These are phyloP conservation scores for Venturia effusa DNA, from an alignment of 2,329 filamentous ascomycete genomes.

Conservation along the genomic window DNA sequence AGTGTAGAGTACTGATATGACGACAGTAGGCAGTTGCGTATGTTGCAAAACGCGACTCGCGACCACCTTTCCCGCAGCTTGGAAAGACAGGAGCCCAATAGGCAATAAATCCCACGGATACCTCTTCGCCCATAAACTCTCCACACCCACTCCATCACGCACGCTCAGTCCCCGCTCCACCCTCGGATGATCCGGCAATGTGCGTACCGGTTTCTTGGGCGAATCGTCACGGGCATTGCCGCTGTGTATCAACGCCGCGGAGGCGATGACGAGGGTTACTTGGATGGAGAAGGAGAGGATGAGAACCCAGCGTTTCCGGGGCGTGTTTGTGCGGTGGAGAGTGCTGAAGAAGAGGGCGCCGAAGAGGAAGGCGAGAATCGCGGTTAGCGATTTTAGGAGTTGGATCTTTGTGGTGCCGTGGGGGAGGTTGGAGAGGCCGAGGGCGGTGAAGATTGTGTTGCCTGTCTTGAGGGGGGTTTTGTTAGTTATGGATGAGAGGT, in stretches of 20 bases:
- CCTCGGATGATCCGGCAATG: neutral
- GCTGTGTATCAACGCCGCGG: neutral
- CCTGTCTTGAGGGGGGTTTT: neutral
- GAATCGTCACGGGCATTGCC: neutral
- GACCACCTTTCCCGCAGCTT: constrained; percentile 70
- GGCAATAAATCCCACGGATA: constrained; percentile 27
- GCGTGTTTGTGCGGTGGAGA: constrained; percentile 52
- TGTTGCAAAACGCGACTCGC: constrained; percentile 59
- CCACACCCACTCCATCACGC: neutral
- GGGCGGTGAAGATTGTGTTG: constrained; percentile 69
- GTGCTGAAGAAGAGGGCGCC: constrained; percentile 62
- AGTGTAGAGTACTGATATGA: constrained; percentile 45
- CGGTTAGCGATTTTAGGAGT: constrained; percentile 63
- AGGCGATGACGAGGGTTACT: constrained; percentile 25
- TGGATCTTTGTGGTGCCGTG: constrained; percentile 31
- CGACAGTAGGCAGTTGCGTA: constrained; percentile 66
- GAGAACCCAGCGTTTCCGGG: constrained; percentile 54
- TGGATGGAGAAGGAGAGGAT: constrained; percentile 33
- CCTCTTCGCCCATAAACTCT: neutral
- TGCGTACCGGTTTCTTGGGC: neutral
- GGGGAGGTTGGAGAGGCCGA: constrained; percentile 53
- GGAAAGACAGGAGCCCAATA: constrained; percentile 61
- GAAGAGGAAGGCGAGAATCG: constrained; percentile 58
- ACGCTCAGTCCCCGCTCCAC: too few species aligned
- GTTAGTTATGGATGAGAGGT: neutral